phyloP scores from a whole-genome alignment of 352 stramenopile species.

The Pythium diclinum region DNA sequence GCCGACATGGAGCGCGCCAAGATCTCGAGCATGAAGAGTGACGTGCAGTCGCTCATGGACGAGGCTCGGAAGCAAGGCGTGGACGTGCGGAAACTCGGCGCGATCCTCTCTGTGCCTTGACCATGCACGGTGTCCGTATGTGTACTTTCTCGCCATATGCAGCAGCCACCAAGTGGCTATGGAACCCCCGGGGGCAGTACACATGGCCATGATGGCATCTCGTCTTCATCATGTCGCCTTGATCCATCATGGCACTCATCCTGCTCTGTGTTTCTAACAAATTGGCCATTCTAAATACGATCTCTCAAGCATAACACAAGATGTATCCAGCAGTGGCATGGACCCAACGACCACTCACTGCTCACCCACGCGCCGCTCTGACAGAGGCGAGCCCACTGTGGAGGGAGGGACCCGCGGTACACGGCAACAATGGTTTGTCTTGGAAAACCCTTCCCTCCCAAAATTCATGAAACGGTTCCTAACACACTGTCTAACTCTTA shows the following conservation, averaged over 20 bases:
- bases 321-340: neutral
- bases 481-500: neutral
- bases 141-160: neutral
- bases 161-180: neutral
- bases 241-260: neutral
- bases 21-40: conserved; percentile 49
- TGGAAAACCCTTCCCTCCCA: conserved; percentile 6
- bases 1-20: conserved; percentile 63
- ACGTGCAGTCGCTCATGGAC: conserved; percentile 70
- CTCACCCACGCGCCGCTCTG: neutral
- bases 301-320: neutral
- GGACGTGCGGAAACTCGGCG: conserved; percentile 57
- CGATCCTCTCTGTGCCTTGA: conserved; percentile 27
- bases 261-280: neutral
- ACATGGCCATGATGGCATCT: neutral
- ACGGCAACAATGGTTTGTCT: neutral
- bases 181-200: neutral
- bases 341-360: neutral
- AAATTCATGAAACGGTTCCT: neutral
- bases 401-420: no score
- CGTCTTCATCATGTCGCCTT: neutral
- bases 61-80: conserved; percentile 61
- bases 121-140: neutral
- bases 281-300: neutral
- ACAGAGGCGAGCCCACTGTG: no score